Percentiles rank a stretch among this genome's conserved stretches.
phyloP scores from a whole-genome alignment of 805 yeast genomes.

The Middelhovenomyces tepae region DNA sequence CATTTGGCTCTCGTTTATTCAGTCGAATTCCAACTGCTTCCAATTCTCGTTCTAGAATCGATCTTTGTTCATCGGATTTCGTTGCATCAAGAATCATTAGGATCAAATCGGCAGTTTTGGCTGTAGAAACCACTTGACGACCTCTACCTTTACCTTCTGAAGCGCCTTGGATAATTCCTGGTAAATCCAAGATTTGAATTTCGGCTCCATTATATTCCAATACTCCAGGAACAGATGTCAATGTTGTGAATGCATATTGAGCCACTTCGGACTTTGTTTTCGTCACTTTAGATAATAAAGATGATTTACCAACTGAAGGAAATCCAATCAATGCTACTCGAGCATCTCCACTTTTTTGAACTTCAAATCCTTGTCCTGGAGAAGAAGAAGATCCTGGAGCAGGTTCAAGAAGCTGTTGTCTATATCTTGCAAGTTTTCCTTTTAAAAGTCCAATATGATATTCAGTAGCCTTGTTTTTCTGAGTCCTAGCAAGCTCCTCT shows the following conservation, averaged over 20 bases:
- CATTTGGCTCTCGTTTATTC: constrained; percentile 73
- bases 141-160: constrained; percentile 97
- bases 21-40: constrained; percentile 91
- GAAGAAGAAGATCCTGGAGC: constrained; percentile 62
- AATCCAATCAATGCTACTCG: constrained; percentile 92
- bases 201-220: constrained; percentile 94
- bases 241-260: constrained; percentile 87
- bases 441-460: constrained; percentile 89
- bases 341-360: constrained; percentile 92
- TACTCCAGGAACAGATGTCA: constrained; percentile 95
- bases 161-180: constrained; percentile 96
- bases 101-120: constrained; percentile 87
- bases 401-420: constrained; percentile 88
- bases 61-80: constrained; percentile 82
- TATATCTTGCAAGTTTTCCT: constrained; percentile 87
- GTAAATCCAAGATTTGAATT: constrained; percentile 93
- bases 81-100: constrained; percentile 95
- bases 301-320: constrained; percentile 96
- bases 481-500: constrained; percentile 89
- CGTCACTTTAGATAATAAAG: constrained; percentile 80
- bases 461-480: constrained; percentile 96
- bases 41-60: constrained; percentile 75
- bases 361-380: constrained; percentile 87
- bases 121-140: constrained; percentile 91
- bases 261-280: constrained; percentile 94